Evolutionary conservation across 148 eudicot genomes (phyloP), one percentile per base, ranked within the genome.

Genomic region (Rheum nobile): DNA sequence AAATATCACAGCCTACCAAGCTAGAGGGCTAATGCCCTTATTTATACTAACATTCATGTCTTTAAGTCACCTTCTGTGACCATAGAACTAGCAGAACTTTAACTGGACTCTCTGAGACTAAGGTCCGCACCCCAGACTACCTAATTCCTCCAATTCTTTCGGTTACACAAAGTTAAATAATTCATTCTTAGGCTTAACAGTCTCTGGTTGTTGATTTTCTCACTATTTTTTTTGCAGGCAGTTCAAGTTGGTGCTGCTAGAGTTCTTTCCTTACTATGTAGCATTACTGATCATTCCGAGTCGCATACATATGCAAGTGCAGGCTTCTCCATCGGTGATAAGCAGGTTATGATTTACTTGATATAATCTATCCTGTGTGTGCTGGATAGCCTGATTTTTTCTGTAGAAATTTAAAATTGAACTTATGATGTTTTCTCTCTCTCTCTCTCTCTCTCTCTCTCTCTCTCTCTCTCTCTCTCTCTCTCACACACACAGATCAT

Each of bases 201-300:
- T 65, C 39, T 65, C 41, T 65, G 70, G 16, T 6, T 31, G 70
- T 34, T 32, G 46, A 21, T 47, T 74, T n/a, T 54, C 24, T 79
- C 22, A 61, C 71, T 71, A 67, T 14, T 75, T 63, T 42, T 29
- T 67, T 12, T 85, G 79, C 92, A 95, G 99, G 86, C 79, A 74
- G 84, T 96, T 78, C 97, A 92, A 84, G 79, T 79, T 26, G 84
- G 88, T 71, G 92, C 97, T 74, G 85, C 89, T 43, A 83, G 82
- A 80, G 83, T 90, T 84, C 81, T 96, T 65, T 85, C 90, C 47
- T 76, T 74, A 69, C 78, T 96, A 48, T 90, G 88, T 82, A 75
- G 44, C 50, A 72, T 82, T 61, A 84, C 88, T 32, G 96, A 91
- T 82, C 77, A 71, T 76, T 77, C 82, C 44, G 85, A 85, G 59